Evolutionary conservation across 192 early-diverging fungal species (phyloP).

Genomic region (Umbelopsis isabellina): DNA sequence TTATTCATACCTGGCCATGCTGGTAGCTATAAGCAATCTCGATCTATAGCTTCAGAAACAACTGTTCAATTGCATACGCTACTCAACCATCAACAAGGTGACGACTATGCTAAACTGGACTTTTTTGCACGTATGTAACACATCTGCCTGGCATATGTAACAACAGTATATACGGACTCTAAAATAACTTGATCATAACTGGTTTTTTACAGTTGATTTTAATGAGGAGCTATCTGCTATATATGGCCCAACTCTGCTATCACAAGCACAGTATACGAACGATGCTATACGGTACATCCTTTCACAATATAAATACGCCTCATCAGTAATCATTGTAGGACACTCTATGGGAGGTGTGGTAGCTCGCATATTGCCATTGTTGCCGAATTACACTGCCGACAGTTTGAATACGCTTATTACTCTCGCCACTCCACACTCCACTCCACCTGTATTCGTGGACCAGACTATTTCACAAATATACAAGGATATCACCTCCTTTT

Average conservation of each 20-base stretch:
- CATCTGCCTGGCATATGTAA: no score
- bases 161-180: no score
- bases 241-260: slow-evolving; percentile 69
- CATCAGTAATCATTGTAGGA: slow-evolving; percentile 71
- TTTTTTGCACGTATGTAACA: slow-evolving; percentile 58
- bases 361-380: slow-evolving; percentile 57
- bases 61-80: slow-evolving; percentile 54
- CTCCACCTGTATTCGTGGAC: slow-evolving; percentile 66
- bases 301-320: slow-evolving; percentile 62
- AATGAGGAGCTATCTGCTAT: slow-evolving; percentile 93
- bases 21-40: slow-evolving; percentile 89
- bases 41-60: slow-evolving; percentile 78
- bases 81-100: not conserved
- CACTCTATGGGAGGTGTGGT: slow-evolving; percentile 86
- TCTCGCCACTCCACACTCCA: slow-evolving; percentile 70
- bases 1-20: slow-evolving; percentile 96
- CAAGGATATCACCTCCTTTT: slow-evolving; percentile 66
- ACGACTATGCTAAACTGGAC: slow-evolving; percentile 41
- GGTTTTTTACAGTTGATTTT: slow-evolving; percentile 59
- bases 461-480: slow-evolving; percentile 65
- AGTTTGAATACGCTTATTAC: slow-evolving; percentile 69
- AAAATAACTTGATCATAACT: no score
- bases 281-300: slow-evolving; percentile 73
- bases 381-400: slow-evolving; percentile 55
- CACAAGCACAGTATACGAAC: slow-evolving; percentile 86